Base-by-base conservation (phyloP, 192 early-diverging fungal genomes). In the Backusella liffmaniae region DNA sequence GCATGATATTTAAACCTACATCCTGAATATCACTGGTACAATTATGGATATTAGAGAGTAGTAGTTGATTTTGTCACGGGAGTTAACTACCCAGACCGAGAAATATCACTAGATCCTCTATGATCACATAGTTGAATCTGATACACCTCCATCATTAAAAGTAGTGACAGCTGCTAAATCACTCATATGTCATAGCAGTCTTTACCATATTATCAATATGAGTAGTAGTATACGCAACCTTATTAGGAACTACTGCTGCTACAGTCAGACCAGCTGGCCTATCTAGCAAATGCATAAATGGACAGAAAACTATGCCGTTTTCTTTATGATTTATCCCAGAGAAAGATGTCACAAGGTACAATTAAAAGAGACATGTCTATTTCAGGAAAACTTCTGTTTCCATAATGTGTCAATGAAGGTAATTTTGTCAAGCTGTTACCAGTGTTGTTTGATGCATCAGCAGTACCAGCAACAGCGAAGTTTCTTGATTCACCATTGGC, bases 101-200 rank as follows among this genome's bases (percentile, higher is more conserved):
- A 41, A 26, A 67, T 41, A 39, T 73, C 78, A 26, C 59, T 66
- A 29, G 73, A 46, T 15, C 76, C 79, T 44, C 82, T 76, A 46
- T 83, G 82, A 56, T 80, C 82, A 37, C 73, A 77, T 2, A 83
- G 29, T 32, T 72, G 72, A 44, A 80, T 80, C 29, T 77, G 72
- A 69, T 80, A 83, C 10, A 29, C 51, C 13, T 76, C 79, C 29
- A 77, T 75, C 62, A 80, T 73, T 49, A 80, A 62, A 32, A 2
- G 82, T 79, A 26, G 75, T 70, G 26, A 62, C 69, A 12, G 42
- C 34, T 3, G 76, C 65, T 10, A 79, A 76, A 36, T 39, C 34
- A 1, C 36, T 62, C 6, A 80, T 37, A 15, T 80, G 53, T 79
- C 82, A 83, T n/a, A 72, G 69, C 73, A 68, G 65, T 77, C 0